Evolutionary conservation across 73 alveolate genomes (phyloP), one percentile per base, ranked within the genome.

Genomic region (Stentor coeruleus): DNA sequence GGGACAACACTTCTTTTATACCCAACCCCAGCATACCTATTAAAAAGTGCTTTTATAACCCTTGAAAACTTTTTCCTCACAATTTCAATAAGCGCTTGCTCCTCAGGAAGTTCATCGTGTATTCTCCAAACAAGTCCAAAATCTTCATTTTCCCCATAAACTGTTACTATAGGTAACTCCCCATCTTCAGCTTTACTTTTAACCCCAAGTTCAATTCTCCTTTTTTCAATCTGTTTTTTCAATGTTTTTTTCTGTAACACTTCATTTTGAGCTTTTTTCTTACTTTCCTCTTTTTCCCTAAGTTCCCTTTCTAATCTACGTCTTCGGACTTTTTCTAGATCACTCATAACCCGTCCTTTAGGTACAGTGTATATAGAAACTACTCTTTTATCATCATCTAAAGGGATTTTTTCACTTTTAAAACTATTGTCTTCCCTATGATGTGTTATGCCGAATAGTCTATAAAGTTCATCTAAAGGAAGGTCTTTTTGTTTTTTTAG

Each of bases 1-100:
- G 26, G 40, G 1, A 66, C 2, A 0, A 26, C 83, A 37, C 66
- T 72, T 81, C 36, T 60, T 28, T 83, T 37, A 60, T 60, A 59
- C 31, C 91, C 85, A 6, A 86, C 77, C 83, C 84, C 83, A 3
- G 94, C 90, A 74, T 91, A 91, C 58, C 86, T 87, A 81, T 59
- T 88, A 59, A 88, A 91, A 57, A 91, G 81, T 60, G 59, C 82
- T 82, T 91, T 88, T 66, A 84, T 79, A 15, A 89, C 89, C 81
- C 91, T 91, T 30, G 85, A 28, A 88, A 88, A 88, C 41, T 85
- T 88, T 30, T 81, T 59, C 74, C 84, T 40, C 11, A 88, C 40
- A 0, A 91, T 87, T 15, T 66, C 80, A 31, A 91, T 81, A 3
- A 86, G 90, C 35, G 82, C 86, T 42, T 79, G 74, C 33, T 88